Evolutionary conservation across 75 land plant genomes (phyloP), one percentile per base, ranked within the genome.

Genomic region (Cupressus sempervirens): DNA sequence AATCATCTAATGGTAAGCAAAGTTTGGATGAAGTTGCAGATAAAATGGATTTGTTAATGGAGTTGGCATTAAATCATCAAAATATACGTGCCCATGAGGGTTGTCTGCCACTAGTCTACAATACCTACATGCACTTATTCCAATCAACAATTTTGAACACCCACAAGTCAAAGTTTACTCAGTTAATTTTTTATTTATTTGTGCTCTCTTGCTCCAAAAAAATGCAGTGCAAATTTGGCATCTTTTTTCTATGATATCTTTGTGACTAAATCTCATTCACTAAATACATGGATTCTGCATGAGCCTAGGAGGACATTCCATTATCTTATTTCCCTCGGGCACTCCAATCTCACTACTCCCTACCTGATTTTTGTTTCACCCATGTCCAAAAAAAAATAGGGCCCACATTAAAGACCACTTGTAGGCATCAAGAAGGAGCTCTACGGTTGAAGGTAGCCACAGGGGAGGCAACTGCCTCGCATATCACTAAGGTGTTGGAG

Each of bases 151-250:
- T 97, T 46, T 86, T 97, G 86, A 91, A 84, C 82, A 92, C 97
- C 0, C 87, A 92, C 89, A 97, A 94, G 90, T 95, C 99, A 56
- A 97, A 97, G 80, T 95, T 95, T 83, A 87, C 96, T 10, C 99
- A 95, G 96, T 96, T 95, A 86, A 82, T 12, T 46, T 73, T 97
- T 85, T 97, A n/a, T 97, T 85, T 96, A 96, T 87, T 85, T 95
- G 12, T 97, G 98, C 85, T 92, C 99, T 16, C 84, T 96, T 53
- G 96, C 94, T 58, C 98, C 99, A 52, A 85, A 93, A 80, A 82
- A 80, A 10, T 94, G 94, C 85, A 95, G 96, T 15, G 79, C 84
- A 73, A 90, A 82, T 79, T 97, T 96, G 88, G 92, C 94, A 7
- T 70, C 36, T 11, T 30, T 84, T 56, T 93, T 97, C 53, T 90